Percentiles rank a stretch among this genome's conserved stretches.
These are phyloP conservation scores for Symbiodinium natans DNA, from an alignment of 73 alveolate genomes.

Conservation along the genomic window DNA sequence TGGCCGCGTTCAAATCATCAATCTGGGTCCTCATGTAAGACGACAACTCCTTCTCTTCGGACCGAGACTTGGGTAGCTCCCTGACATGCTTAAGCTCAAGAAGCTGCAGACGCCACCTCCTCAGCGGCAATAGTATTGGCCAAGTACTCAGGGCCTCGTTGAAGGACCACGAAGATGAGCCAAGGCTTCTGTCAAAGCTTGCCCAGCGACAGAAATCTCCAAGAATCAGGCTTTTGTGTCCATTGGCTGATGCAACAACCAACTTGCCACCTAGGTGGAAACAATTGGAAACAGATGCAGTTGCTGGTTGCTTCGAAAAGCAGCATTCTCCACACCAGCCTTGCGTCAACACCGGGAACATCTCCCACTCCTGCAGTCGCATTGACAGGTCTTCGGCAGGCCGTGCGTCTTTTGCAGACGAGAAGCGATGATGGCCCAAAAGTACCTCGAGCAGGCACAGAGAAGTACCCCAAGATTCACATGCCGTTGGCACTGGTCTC, in stretches of 20 bases:
- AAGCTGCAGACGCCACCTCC: too few relatives aligned
- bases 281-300: too few relatives aligned
- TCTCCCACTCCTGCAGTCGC: slow-evolving; percentile 71
- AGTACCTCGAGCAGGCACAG: slow-evolving; percentile 21
- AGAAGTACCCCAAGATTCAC: too few relatives aligned
- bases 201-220: neutral
- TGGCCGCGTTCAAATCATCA: too few relatives aligned
- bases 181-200: neutral
- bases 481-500: too few relatives aligned
- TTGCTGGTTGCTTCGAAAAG: too few relatives aligned
- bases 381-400: neutral
- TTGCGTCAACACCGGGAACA: slow-evolving; percentile 78
- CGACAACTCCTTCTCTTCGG: too few relatives aligned
- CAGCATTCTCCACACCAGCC: too few relatives aligned
- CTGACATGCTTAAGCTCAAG: too few relatives aligned
- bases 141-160: slow-evolving; percentile 54
- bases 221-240: slow-evolving; percentile 44
- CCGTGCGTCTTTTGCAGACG: neutral
- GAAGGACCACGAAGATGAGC: neutral
- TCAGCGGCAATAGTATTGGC: slow-evolving; percentile 71
- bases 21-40: too few relatives aligned
- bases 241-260: slow-evolving; percentile 81
- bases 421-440: slow-evolving; percentile 81
- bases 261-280: slow-evolving; percentile 31
- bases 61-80: too few relatives aligned